A percentile compares a stretch with the other conserved stretches of the same genome.
Conservation (phyloP, 306 rosid genomes). For the Fagus sylvatica region DNA sequence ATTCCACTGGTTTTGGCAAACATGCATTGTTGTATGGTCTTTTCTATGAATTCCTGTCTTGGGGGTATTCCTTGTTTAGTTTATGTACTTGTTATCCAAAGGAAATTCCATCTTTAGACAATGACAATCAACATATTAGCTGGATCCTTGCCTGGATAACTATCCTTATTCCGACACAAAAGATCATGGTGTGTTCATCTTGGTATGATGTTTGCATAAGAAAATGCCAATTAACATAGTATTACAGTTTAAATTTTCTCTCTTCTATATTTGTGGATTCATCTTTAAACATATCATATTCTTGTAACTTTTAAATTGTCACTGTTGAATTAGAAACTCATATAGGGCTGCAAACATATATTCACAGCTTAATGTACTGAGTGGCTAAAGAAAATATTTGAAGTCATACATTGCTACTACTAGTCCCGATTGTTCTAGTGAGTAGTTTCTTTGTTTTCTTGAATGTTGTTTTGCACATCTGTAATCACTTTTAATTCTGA, state of each 20-base stretch:
- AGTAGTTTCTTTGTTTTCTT: neutral
- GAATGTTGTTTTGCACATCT: neutral
- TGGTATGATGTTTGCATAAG: neutral
- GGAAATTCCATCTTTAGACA: neutral
- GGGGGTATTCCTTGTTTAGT: neutral
- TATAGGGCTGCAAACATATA: neutral
- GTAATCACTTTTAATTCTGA: neutral
- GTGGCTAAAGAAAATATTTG: no score
- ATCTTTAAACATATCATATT: neutral
- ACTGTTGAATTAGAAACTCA: neutral
- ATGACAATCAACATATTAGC: neutral
- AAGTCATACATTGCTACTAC: no score
- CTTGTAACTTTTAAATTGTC: neutral
- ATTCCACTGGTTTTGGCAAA: neutral
- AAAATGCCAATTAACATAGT: neutral
- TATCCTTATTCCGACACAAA: slow-evolving; percentile 9
- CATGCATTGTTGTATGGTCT: neutral
- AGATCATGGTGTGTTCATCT: neutral
- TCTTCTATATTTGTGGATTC: neutral
- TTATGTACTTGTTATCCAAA: neutral
- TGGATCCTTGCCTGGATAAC: slow-evolving; percentile 2
- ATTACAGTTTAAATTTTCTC: neutral
- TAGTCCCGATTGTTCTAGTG: slow-evolving; percentile 6
- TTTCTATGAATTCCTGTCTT: neutral
- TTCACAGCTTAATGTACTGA: no score